Percentiles rank a stretch among this genome's conserved stretches.
Conservation (phyloP, 1,139 yeast species). For the Magnusiomyces starmeri region DNA sequence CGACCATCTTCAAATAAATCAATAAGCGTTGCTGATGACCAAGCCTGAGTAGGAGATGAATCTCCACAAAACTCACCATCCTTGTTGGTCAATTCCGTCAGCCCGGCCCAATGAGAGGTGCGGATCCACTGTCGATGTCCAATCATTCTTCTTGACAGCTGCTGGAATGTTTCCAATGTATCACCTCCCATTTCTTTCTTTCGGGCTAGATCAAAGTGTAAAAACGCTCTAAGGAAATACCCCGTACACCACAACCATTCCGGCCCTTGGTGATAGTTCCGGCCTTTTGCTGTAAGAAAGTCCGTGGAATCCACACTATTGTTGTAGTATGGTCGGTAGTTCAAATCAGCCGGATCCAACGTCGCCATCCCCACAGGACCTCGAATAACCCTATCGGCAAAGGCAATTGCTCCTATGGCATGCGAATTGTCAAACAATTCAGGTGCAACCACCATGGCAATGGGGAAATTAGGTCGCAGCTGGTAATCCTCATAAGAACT, state of each 20-base stretch:
- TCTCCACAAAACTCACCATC: slow-evolving; percentile 75
- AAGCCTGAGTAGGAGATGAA: slow-evolving; percentile 93
- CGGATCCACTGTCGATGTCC: slow-evolving; percentile 65
- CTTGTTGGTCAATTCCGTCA: slow-evolving; percentile 86
- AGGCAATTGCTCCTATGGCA: slow-evolving; percentile 55
- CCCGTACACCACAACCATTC: slow-evolving; percentile 97
- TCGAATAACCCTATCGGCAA: slow-evolving; percentile 66
- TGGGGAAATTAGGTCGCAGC: slow-evolving; percentile 82
- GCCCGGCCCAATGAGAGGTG: slow-evolving; percentile 83
- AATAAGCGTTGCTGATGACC: slow-evolving; percentile 83
- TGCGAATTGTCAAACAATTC: slow-evolving; percentile 62
- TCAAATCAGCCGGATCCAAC: slow-evolving; percentile 83
- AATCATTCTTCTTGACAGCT: slow-evolving; percentile 45
- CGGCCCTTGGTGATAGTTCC: slow-evolving; percentile 98
- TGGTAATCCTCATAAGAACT: slow-evolving; percentile 93
- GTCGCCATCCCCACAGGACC: slow-evolving; percentile 94
- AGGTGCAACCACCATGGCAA: slow-evolving; percentile 91
- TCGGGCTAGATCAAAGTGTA: slow-evolving; percentile 43
- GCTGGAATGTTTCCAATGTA: slow-evolving; percentile 36
- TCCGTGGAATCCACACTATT: slow-evolving; percentile 77
- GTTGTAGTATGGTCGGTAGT: slow-evolving; percentile 81
- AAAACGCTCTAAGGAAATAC: slow-evolving; percentile 71
- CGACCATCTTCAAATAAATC: slow-evolving; percentile 66
- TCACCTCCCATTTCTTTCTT: slow-evolving; percentile 21
- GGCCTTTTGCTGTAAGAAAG: slow-evolving; percentile 89